Conservation (phyloP, 164 flowering plant genomes). For the Aristolochia contorta region DNA sequence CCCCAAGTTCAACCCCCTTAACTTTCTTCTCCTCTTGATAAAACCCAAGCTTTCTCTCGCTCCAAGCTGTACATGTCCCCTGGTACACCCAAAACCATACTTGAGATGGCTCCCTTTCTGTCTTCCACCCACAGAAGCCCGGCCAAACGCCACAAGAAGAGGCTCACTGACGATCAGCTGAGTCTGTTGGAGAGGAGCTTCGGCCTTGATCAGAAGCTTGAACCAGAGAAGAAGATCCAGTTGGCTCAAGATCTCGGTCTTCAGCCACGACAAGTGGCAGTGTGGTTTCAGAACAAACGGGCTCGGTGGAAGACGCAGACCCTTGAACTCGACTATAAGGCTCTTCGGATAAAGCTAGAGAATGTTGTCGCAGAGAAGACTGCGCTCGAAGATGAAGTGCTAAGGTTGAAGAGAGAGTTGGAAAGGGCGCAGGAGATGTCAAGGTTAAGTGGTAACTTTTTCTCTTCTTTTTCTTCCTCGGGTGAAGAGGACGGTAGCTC, state of each 20-base stretch:
- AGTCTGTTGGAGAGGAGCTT: constrained; percentile 84
- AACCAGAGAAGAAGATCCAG: constrained; percentile 79
- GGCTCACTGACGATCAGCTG: constrained; percentile 68
- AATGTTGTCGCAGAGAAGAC: constrained; percentile 24
- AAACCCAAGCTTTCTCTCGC: constrained; percentile 4
- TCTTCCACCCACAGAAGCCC: constrained; percentile 12
- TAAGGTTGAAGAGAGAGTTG: constrained; percentile 24
- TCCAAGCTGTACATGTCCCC: background rate
- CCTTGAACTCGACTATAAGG: constrained; percentile 64
- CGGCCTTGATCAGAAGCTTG: constrained; percentile 83
- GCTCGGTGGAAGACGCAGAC: constrained; percentile 94
- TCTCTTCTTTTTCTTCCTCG: constrained; percentile 10
- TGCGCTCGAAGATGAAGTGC: constrained; percentile 30
- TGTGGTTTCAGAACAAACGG: constrained; percentile 94
- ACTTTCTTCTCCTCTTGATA: background rate
- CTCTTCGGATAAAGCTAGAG: constrained; percentile 36
- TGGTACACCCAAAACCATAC: background rate
- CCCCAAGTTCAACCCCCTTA: constrained; percentile 4
- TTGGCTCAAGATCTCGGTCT: constrained; percentile 79
- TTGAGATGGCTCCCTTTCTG: constrained; percentile 13
- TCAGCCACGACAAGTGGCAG: constrained; percentile 92
- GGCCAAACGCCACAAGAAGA: constrained; percentile 32
- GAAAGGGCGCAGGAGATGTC: constrained; percentile 23
- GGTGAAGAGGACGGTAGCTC: constrained; percentile 18
- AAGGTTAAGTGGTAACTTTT: constrained; percentile 3